These are phyloP conservation scores for Thalia dealbata DNA, from an alignment of 176 grass and related monocot genomes.

Conservation along the genomic window DNA sequence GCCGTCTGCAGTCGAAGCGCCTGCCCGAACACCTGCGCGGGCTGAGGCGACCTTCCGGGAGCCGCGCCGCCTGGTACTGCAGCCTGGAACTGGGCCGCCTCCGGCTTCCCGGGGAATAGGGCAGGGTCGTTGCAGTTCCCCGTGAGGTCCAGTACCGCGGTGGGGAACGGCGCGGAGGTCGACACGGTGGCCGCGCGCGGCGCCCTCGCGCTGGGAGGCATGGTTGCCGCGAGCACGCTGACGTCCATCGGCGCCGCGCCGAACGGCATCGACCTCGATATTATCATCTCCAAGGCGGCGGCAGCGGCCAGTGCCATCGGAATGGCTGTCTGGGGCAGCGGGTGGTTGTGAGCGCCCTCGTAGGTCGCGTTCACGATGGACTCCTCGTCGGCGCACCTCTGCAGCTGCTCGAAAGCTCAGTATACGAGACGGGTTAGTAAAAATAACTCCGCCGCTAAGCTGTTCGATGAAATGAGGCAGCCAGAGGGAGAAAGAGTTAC, in stretches of 20 bases:
- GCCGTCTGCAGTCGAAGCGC: no score
- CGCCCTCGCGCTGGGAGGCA: no score
- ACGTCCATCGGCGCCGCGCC: slow-evolving; percentile 43
- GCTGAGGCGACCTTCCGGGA: neutral
- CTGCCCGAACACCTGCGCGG: no score
- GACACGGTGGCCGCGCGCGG: slow-evolving; percentile 69
- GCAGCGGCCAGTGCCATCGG: slow-evolving; percentile 78
- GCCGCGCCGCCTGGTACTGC: slow-evolving; percentile 24
- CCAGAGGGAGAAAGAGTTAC: slow-evolving; percentile 7
- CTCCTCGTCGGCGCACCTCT: slow-evolving; percentile 70
- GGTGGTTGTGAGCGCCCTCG: slow-evolving; percentile 87
- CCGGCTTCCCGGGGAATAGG: slow-evolving; percentile 1
- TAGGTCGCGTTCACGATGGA: slow-evolving; percentile 79
- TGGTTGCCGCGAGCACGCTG: slow-evolving; percentile 33
- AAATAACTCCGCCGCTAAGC: neutral
- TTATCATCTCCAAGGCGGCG: slow-evolving; percentile 57
- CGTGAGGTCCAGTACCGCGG: slow-evolving; percentile 72
- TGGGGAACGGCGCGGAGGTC: slow-evolving; percentile 63
- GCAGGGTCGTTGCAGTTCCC: slow-evolving; percentile 29
- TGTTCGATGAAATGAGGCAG: neutral
- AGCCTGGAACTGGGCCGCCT: slow-evolving; percentile 32
- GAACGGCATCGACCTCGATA: slow-evolving; percentile 53
- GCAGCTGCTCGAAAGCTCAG: slow-evolving; percentile 27
- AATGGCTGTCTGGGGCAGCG: slow-evolving; percentile 71
- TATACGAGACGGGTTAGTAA: neutral